A percentile compares a stretch with the other conserved stretches of the same genome.
phyloP scores from a whole-genome alignment of 345 rosid genomes.

The Rhizophora mangle region DNA sequence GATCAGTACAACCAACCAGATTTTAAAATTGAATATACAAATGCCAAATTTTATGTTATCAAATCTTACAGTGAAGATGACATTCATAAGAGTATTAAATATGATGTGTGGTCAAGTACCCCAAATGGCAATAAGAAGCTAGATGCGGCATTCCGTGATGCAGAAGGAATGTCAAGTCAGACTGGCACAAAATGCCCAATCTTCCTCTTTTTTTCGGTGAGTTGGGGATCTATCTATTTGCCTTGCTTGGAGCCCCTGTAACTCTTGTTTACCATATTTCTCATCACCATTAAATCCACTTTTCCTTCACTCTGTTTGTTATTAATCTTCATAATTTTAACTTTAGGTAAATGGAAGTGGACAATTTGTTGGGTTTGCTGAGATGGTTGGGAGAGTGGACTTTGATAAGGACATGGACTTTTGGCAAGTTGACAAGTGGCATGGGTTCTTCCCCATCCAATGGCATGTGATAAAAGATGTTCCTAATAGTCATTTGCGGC shows the following conservation, averaged over 20 bases:
- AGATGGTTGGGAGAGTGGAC: slow-evolving; percentile 74
- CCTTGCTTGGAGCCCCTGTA: not conserved
- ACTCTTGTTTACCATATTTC: too few relatives aligned
- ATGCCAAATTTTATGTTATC: slow-evolving; percentile 64
- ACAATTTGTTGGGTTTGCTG: slow-evolving; percentile 78
- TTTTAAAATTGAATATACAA: slow-evolving; percentile 46
- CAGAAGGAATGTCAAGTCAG: slow-evolving; percentile 41
- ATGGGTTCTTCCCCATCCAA: slow-evolving; percentile 68
- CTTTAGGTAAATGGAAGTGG: slow-evolving; percentile 81
- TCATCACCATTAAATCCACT: too few relatives aligned
- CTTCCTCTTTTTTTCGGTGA: slow-evolving; percentile 74
- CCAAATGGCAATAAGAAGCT: slow-evolving; percentile 66
- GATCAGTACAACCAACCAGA: slow-evolving; percentile 57
- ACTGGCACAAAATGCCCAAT: slow-evolving; percentile 50
- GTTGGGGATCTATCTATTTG: slow-evolving; percentile 15
- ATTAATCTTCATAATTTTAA: not conserved
- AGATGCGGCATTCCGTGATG: slow-evolving; percentile 58
- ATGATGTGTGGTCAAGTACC: slow-evolving; percentile 78
- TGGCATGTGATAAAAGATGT: slow-evolving; percentile 78
- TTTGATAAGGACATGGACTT: slow-evolving; percentile 69
- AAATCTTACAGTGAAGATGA: slow-evolving; percentile 83
- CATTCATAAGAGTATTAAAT: slow-evolving; percentile 71
- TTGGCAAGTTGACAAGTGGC: slow-evolving; percentile 84
- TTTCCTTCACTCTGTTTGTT: not conserved
- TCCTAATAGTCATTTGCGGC: slow-evolving; percentile 59